Conservation (phyloP, 805 yeast species). For the Hanseniaspora opuntiae region DNA sequence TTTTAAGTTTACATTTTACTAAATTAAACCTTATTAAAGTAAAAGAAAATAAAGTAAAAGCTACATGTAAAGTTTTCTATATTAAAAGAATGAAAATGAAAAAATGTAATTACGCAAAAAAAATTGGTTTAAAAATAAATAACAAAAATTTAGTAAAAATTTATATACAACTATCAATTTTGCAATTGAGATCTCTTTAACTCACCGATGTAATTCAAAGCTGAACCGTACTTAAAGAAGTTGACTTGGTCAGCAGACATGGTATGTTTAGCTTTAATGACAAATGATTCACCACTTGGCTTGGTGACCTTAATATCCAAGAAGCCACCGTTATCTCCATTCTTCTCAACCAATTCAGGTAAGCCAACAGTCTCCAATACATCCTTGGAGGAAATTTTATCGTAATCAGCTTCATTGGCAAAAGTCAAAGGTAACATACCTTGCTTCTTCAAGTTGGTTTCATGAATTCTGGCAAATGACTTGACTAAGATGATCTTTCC, state of each 20-base stretch:
- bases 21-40: too few relatives aligned
- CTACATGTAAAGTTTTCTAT: background rate
- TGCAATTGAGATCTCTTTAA: conserved; percentile 24
- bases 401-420: conserved; percentile 82
- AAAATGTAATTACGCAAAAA: too few relatives aligned
- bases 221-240: conserved; percentile 94
- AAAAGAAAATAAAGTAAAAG: background rate
- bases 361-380: conserved; percentile 60
- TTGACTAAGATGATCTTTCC: conserved; percentile 79
- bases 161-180: background rate
- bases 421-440: conserved; percentile 93
- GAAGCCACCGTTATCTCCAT: conserved; percentile 79
- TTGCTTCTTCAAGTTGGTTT: conserved; percentile 93
- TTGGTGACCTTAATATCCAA: conserved; percentile 62
- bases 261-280: conserved; percentile 74
- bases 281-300: conserved; percentile 54
- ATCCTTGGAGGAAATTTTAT: conserved; percentile 65
- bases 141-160: background rate
- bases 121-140: background rate
- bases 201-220: conserved; percentile 80
- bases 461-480: conserved; percentile 96
- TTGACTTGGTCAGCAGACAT: conserved; percentile 94
- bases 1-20: background rate
- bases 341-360: conserved; percentile 59
- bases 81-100: too few relatives aligned